Conservation (phyloP, 1,284 basidiomycete species). For the Malassezia psittaci region DNA sequence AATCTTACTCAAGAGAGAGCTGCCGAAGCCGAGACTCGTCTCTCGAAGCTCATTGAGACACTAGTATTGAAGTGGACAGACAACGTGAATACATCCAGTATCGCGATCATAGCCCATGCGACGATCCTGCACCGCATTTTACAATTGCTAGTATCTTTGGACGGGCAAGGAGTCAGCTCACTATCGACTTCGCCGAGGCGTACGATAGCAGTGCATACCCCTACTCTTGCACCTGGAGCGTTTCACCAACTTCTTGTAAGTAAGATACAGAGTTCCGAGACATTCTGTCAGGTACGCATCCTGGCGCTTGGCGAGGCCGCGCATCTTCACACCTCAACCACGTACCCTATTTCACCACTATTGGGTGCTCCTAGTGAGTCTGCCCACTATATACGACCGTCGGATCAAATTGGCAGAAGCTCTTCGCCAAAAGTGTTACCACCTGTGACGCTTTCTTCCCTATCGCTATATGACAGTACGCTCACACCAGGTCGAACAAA, state of each 20-base stretch:
- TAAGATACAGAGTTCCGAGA: neutral
- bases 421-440: neutral
- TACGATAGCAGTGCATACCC: neutral
- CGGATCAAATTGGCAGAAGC: neutral
- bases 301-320: slow-evolving; percentile 9
- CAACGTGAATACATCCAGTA: too few species aligned
- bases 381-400: neutral
- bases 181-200: neutral
- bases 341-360: neutral
- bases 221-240: neutral
- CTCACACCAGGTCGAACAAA: neutral
- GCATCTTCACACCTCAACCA: neutral
- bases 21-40: neutral
- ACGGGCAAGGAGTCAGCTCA: neutral
- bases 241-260: slow-evolving; percentile 3
- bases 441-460: neutral
- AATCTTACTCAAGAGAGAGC: too few species aligned
- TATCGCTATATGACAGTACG: neutral
- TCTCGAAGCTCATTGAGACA: neutral
- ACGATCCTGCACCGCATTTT: slow-evolving; percentile 3
- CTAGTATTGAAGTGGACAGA: neutral
- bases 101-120: neutral
- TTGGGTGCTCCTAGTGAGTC: neutral
- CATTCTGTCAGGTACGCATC: neutral
- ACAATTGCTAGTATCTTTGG: slow-evolving; percentile 1